Evolutionary conservation across 169 alveolate genomes (phyloP).

Genomic region (Cryptosporidium parvum): DNA sequence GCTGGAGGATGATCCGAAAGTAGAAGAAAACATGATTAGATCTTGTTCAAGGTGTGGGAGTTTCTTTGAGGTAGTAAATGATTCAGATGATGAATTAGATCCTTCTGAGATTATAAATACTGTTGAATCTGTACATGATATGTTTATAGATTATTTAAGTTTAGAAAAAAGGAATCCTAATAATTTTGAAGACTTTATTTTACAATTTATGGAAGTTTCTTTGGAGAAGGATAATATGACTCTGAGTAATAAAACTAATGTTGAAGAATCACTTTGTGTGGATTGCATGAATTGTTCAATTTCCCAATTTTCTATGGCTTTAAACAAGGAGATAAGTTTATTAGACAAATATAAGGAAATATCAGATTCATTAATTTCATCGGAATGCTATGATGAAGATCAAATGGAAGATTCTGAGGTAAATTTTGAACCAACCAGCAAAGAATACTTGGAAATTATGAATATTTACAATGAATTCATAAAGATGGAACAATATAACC

Average conservation of each 20-base stretch:
- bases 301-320: neutral
- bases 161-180: slow-evolving; percentile 16
- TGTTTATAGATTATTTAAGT: slow-evolving; percentile 3
- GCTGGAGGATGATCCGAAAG: neutral
- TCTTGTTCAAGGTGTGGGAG: slow-evolving; percentile 42
- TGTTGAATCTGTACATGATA: neutral
- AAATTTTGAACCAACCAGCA: neutral
- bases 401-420: neutral
- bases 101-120: neutral
- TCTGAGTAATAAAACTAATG: neutral
- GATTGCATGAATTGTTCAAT: slow-evolving; percentile 41
- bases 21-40: neutral
- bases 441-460: neutral
- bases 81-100: neutral
- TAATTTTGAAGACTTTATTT: slow-evolving; percentile 37
- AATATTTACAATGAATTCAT: neutral
- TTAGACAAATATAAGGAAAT: neutral
- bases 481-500: neutral
- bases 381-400: neutral
- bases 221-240: slow-evolving; percentile 12
- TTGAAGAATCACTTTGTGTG: slow-evolving; percentile 44
- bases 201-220: slow-evolving; percentile 64
- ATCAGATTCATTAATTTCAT: neutral
- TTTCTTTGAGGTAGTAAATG: neutral
- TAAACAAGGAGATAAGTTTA: slow-evolving; percentile 5